A percentile compares a stretch with the other conserved stretches of the same genome.
These are phyloP conservation scores for Volvox africanus DNA, from an alignment of 139 green algal species.

Conservation along the genomic window DNA sequence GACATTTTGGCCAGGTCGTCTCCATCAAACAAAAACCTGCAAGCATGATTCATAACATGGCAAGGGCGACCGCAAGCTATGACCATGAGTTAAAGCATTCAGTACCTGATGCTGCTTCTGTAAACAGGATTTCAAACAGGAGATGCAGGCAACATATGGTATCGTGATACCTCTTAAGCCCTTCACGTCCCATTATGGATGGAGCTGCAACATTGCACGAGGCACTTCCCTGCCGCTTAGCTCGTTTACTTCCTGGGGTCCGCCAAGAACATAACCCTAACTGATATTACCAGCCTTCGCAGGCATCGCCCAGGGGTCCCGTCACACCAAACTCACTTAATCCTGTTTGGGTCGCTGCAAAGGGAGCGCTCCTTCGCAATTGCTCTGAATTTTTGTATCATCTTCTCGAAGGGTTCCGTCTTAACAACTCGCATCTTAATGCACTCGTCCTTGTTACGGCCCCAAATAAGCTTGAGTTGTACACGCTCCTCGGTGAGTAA, in stretches of 20 bases:
- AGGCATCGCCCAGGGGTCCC: too few species aligned
- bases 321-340: background rate
- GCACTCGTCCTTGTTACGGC: background rate
- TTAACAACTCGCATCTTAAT: conserved; percentile 4
- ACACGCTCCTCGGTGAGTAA: background rate
- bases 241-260: too few species aligned
- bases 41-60: too few species aligned
- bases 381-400: conserved; percentile 25
- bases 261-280: too few species aligned
- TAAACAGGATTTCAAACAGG: background rate
- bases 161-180: background rate
- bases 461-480: conserved; percentile 16
- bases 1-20: conserved; percentile 31
- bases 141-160: background rate
- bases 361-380: background rate
- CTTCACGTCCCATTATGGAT: too few species aligned
- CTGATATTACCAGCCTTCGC: too few species aligned
- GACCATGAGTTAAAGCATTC: too few species aligned
- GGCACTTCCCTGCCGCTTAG: too few species aligned
- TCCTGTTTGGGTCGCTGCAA: conserved; percentile 7
- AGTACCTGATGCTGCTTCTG: too few species aligned
- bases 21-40: conserved; percentile 35
- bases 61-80: too few species aligned
- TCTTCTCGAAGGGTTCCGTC: conserved; percentile 14
- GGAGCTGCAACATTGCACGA: too few species aligned